These are phyloP conservation scores for Gossypioides kirkii DNA, from an alignment of 345 rosid species.

Conservation along the genomic window DNA sequence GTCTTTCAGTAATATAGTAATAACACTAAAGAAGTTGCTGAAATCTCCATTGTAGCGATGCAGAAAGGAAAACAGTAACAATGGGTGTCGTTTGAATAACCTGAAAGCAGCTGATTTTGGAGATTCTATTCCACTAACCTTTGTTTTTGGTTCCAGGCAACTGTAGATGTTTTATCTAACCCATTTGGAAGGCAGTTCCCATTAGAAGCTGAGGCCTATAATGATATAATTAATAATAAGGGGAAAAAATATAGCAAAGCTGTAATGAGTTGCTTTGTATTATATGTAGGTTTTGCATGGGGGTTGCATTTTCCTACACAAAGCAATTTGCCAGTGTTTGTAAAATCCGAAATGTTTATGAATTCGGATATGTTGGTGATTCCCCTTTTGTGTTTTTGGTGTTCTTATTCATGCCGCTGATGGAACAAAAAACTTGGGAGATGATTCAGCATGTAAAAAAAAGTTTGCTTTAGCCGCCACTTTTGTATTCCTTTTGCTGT, in stretches of 20 bases:
- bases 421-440: no score
- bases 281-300: background rate
- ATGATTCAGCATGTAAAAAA: background rate
- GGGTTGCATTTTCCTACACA: background rate
- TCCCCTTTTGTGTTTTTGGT: background rate
- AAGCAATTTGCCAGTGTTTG: background rate
- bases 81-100: background rate
- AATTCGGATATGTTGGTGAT: background rate
- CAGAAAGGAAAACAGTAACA: constrained; percentile 42
- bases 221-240: no score
- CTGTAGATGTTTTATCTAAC: constrained; percentile 6
- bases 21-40: constrained; percentile 64
- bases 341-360: constrained; percentile 10
- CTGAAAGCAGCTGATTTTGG: background rate
- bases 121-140: background rate
- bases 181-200: background rate
- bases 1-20: constrained; percentile 55
- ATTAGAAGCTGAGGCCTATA: background rate
- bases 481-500: background rate
- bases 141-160: background rate
- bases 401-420: background rate
- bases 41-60: constrained; percentile 66
- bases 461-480: background rate
- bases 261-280: background rate
- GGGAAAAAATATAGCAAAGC: background rate